Evolutionary conservation across 805 yeast genomes (phyloP).

Genomic region (Barnettozyma botsteinii): DNA sequence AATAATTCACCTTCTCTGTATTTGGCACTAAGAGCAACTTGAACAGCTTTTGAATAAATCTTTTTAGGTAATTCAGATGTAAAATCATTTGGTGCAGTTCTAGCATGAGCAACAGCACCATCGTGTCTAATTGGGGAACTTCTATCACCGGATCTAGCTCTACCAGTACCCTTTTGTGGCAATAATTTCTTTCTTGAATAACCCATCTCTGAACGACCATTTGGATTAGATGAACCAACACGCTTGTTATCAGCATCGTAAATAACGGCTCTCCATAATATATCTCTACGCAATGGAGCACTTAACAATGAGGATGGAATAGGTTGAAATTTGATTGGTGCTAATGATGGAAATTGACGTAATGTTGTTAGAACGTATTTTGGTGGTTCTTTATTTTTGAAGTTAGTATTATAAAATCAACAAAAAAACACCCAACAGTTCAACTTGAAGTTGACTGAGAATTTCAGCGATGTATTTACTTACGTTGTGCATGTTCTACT

Average conservation of each 20-base stretch:
- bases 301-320: conserved; percentile 66
- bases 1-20: conserved; percentile 69
- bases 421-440: too few relatives aligned
- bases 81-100: conserved; percentile 86
- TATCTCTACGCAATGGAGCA: conserved; percentile 79
- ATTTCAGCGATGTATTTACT: too few relatives aligned
- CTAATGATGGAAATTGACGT: conserved; percentile 84
- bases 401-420: conserved; percentile 12
- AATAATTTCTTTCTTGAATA: conserved; percentile 76
- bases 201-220: conserved; percentile 81
- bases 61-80: conserved; percentile 70
- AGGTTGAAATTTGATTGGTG: conserved; percentile 75
- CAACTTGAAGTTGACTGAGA: too few relatives aligned
- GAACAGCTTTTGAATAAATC: conserved; percentile 68
- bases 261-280: conserved; percentile 90
- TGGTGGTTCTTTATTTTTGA: conserved; percentile 43
- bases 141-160: conserved; percentile 94
- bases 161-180: conserved; percentile 92
- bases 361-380: conserved; percentile 69
- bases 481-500: conserved; percentile 18
- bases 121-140: conserved; percentile 88
- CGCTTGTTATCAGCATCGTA: conserved; percentile 86
- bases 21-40: conserved; percentile 76
- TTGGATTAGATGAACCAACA: conserved; percentile 84
- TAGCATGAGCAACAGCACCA: conserved; percentile 86